These are phyloP conservation scores for Plasmodium sp. DNA, from an alignment of 169 alveolate genomes.

Conservation along the genomic window DNA sequence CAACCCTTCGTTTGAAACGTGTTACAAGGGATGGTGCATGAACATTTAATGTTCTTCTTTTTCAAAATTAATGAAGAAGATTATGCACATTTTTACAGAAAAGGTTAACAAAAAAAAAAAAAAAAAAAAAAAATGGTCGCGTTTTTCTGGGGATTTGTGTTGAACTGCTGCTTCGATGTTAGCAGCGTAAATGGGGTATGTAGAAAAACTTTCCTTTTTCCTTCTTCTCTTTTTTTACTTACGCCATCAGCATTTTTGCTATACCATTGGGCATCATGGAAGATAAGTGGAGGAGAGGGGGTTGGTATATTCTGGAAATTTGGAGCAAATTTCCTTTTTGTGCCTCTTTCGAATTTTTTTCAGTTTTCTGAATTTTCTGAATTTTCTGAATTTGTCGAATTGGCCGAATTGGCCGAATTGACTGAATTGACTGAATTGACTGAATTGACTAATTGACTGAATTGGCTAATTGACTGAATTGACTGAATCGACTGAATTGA, in stretches of 20 bases:
- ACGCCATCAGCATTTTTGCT: background rate
- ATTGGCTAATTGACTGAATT: background rate
- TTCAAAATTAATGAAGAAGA: slow-evolving; percentile 1
- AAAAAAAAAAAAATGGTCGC: background rate
- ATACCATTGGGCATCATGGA: background rate
- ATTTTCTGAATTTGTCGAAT: background rate
- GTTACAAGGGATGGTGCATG: background rate
- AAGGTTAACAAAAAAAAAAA: background rate
- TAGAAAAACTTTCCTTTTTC: background rate
- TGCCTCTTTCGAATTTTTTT: background rate
- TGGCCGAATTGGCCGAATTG: no score
- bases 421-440: no score
- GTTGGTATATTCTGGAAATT: background rate
- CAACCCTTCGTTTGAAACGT: background rate
- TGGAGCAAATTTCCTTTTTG: background rate
- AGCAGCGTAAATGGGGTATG: background rate
- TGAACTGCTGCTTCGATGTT: background rate
- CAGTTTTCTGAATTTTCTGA: background rate
- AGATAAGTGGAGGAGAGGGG: background rate
- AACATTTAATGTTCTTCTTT: background rate
- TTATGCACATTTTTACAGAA: slow-evolving; percentile 25
- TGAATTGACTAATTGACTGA: background rate
- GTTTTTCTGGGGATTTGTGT: background rate
- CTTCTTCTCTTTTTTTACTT: background rate
- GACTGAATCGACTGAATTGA: no score